Evolutionary conservation across 306 rosid genomes (phyloP), one percentile per base, ranked within the genome.

Genomic region (Quercus dentata): DNA sequence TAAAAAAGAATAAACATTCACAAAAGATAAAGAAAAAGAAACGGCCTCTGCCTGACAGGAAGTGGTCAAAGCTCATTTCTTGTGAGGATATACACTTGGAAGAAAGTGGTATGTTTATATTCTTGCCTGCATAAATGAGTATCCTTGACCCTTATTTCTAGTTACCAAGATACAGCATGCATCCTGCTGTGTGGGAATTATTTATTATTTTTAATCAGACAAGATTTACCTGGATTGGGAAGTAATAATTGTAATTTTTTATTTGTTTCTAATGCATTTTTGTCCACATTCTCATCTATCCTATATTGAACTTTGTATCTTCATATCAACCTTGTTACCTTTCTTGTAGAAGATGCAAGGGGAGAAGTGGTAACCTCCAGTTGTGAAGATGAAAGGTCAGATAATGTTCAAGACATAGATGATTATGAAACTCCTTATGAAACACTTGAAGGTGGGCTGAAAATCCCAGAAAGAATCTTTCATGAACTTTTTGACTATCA

Each of bases 401-500:
- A 76, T 59, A 90, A 84, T 78, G 81, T 71, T 54, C 91, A 87
- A 59, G 86, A 76, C 76, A 86, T 74, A 59, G 85, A 80, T 57
- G 90, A 84, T 78, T 73, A 80, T 56, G 91, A 86, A 68, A 78
- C 89, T 86, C 86, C 97, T 64, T 79, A 79, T 89, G 86, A 88
- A 76, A 88, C 87, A 54, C 89, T 95, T 77, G 99, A 95, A 83
- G 99, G 99, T 33, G 98, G 99, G 72, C 81, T 95, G 78, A 91
- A 90, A 83, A 84, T 95, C 81, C 99, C 98, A 7, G 86, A 77
- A 49, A 78, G 74, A 64, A 89, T 91, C 55, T 95, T 91, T 87
- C 85, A 86, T 31, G 84, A 86, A 73, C 92, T 95, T n/a, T 95
- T 95, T 91, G 99, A 95, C 85, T 92, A 95, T 85, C 99, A 95